Evolutionary conservation across 2,329 filamentous ascomycete genomes (phyloP), one percentile per base, ranked within the genome.

Genomic region (Xylaria sp.): DNA sequence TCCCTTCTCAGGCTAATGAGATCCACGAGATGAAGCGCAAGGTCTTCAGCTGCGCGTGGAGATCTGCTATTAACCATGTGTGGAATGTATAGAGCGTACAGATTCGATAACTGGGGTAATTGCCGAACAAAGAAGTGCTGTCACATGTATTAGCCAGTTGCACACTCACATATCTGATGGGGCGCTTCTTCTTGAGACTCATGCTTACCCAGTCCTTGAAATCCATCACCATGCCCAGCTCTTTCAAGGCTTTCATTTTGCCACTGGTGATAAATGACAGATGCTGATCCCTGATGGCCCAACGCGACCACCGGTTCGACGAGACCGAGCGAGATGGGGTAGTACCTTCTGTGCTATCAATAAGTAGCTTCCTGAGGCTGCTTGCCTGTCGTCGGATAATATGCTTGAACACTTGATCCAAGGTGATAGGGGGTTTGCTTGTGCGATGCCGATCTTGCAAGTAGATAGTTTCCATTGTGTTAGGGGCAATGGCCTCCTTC

Each of bases 101-200:
- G 79, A 58, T 89, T 84, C 0, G 86, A 82, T 55, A 92, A 80
- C 55, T 84, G 82, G 0, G 89, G 89, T 9, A 94, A 80, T 48
- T 87, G 79, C 70, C 91, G 89, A 7, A 94, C 80, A 75, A 94
- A 91, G 63, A 84, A 86, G 73, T 94, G 90, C 89, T 91, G 63
- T 62, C 13, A 35, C 56, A 49, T 54, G n/a, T 42, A 39, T 64
- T 51, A 64, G 58, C 30, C 11, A 23, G 19, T 46, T 50, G 30
- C 11, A 37, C 13, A 13, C 30, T 8, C 4, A 52, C 37, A 48
- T 57, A 52, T 8, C 3, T 10, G 19, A n/a, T 52, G 23, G 30
- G 19, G 19, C 23, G 3, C 11, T n/a, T 10, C 42, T n/a, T 10
- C 42, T 13, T 23, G 13, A 47, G n/a, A 46, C 9, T 54, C 55